These are phyloP conservation scores for Zasmidium citrigriseum DNA, from an alignment of 2,329 filamentous ascomycete genomes.

Conservation along the genomic window DNA sequence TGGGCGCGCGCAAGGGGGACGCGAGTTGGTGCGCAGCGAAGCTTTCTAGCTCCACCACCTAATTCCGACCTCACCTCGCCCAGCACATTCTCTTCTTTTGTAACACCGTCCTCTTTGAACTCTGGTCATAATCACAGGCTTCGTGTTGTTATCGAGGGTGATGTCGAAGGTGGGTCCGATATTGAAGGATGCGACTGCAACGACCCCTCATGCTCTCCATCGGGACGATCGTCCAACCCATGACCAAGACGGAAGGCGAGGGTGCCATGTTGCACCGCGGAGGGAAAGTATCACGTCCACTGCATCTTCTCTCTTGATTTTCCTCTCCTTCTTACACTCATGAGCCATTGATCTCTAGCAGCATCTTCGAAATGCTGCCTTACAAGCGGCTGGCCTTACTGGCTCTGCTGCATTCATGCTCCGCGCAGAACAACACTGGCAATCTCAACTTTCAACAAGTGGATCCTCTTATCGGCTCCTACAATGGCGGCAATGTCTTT, in stretches of 20 bases:
- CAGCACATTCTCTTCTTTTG: background rate
- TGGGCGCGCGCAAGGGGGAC: background rate
- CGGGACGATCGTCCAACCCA: background rate
- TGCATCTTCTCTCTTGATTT: background rate
- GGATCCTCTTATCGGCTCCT: constrained; percentile 46
- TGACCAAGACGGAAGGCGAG: constrained; percentile 4
- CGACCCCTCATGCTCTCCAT: constrained; percentile 1
- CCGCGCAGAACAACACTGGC: background rate
- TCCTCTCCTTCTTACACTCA: background rate
- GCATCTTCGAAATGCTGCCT: background rate
- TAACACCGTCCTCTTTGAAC: no score
- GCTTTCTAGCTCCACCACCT: background rate
- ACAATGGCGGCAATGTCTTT: constrained; percentile 45
- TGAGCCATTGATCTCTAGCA: background rate
- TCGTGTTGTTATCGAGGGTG: no score
- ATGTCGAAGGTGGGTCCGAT: background rate
- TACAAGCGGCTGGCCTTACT: background rate
- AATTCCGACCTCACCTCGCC: background rate
- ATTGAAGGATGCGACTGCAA: background rate
- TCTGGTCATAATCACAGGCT: no score
- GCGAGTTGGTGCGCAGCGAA: background rate
- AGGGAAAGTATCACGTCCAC: background rate
- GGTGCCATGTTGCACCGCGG: constrained; percentile 4
- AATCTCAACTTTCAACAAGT: constrained; percentile 32
- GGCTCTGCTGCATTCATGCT: background rate